phyloP scores from a whole-genome alignment of 1,284 basidiomycete species.

The Hemileccinum hortonii region DNA sequence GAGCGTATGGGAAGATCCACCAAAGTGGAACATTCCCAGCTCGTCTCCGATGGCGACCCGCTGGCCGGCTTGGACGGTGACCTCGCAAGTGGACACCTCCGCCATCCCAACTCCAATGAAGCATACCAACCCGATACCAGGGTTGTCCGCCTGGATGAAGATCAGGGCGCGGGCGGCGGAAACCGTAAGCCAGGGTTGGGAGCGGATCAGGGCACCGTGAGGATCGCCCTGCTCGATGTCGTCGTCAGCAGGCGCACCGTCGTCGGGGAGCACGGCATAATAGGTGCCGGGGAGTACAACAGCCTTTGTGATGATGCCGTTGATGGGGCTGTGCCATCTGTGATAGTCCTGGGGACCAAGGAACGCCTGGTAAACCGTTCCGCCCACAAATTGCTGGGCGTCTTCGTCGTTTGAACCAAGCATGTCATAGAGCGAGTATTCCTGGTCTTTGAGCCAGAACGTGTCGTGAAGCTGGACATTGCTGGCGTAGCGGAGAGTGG shows the following conservation, averaged over 20 bases:
- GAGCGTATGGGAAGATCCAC: conserved; percentile 46
- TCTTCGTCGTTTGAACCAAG: conserved; percentile 22
- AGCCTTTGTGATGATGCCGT: conserved; percentile 32
- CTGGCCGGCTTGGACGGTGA: background rate
- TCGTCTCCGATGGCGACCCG: conserved; percentile 41
- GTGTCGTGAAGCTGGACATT: conserved; percentile 37
- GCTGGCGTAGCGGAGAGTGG: conserved; percentile 36
- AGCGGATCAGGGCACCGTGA: conserved; percentile 41
- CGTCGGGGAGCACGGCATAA: conserved; percentile 36
- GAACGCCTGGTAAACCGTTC: conserved; percentile 56
- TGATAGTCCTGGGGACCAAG: conserved; percentile 48
- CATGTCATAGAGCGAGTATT: conserved; percentile 43
- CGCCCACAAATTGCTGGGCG: conserved; percentile 42
- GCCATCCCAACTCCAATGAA: conserved; percentile 56
- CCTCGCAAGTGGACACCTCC: conserved; percentile 52
- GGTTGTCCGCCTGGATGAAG: conserved; percentile 47
- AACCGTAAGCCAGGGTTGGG: conserved; percentile 12
- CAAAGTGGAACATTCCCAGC: conserved; percentile 53
- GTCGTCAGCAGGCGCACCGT: conserved; percentile 1
- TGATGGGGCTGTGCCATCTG: conserved; percentile 55
- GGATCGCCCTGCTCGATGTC: conserved; percentile 8
- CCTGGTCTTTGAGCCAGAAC: conserved; percentile 50
- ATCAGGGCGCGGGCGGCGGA: conserved; percentile 48
- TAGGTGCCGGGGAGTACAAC: conserved; percentile 51
- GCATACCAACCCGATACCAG: conserved; percentile 33